Evolutionary conservation across 371 early-diverging fungal genomes (phyloP).

Genomic region (Encephalitozoon romaleae): DNA sequence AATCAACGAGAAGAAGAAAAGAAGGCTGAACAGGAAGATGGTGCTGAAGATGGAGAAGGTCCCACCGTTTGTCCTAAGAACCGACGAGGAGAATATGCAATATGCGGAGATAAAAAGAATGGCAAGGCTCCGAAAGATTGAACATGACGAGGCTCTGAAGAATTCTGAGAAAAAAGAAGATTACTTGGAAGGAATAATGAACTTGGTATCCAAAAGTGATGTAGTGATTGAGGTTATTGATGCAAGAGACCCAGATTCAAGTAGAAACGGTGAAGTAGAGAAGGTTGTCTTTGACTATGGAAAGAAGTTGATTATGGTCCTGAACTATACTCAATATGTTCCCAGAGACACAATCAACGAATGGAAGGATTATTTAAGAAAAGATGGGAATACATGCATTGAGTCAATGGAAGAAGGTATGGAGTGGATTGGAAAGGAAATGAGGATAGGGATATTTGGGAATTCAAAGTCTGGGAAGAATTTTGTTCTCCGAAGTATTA

Average conservation of each 20-base stretch:
- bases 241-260: conserved; percentile 16
- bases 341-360: neutral
- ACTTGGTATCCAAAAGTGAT: neutral
- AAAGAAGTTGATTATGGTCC: neutral
- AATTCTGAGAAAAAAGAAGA: neutral
- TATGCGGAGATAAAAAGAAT: conserved; percentile 3
- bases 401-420: neutral
- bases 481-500: conserved; percentile 1
- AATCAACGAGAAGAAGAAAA: conserved; percentile 5
- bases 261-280: conserved; percentile 4
- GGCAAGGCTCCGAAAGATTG: neutral
- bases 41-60: neutral
- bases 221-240: conserved; percentile 21
- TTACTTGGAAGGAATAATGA: neutral
- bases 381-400: neutral
- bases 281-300: neutral
- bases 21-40: conserved; percentile 5
- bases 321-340: conserved; percentile 4
- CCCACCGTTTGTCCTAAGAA: conserved; percentile 3
- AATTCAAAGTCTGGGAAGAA: conserved; percentile 11
- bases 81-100: conserved; percentile 3
- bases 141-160: neutral
- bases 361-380: neutral
- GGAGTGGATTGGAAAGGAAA: neutral
- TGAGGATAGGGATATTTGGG: conserved; percentile 25